Conservation (phyloP, 768 basidiomycete species). For the Agaricus blazei region DNA sequence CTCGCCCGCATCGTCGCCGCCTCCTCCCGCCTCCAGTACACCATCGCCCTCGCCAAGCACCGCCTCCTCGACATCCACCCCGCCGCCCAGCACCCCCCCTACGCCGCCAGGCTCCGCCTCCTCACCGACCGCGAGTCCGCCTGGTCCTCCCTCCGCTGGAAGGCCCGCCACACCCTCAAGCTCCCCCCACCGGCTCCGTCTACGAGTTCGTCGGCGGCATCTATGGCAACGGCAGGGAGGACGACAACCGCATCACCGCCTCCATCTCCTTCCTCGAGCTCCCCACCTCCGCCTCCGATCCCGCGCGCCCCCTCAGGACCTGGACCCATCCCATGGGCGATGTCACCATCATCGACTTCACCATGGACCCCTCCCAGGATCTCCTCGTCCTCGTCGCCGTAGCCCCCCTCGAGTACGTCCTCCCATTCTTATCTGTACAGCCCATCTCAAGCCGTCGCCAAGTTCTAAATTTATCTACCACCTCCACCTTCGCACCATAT, state of each 20-base stretch:
- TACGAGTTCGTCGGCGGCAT: slow-evolving; percentile 48
- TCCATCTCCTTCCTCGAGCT: slow-evolving; percentile 49
- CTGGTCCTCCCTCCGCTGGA: slow-evolving; percentile 44
- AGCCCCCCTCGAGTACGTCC: slow-evolving; percentile 34
- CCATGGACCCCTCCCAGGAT: slow-evolving; percentile 53
- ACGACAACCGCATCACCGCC: slow-evolving; percentile 32
- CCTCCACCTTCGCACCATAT: slow-evolving; percentile 45
- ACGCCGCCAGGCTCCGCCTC: slow-evolving; percentile 33
- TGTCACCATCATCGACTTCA: slow-evolving; percentile 46
- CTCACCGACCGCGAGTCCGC: slow-evolving; percentile 38
- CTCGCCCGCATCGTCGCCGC: slow-evolving; percentile 30
- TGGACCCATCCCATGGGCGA: slow-evolving; percentile 43
- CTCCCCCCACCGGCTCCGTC: slow-evolving; percentile 42
- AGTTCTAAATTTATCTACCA: slow-evolving; percentile 42
- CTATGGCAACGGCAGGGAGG: slow-evolving; percentile 45
- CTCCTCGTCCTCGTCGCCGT: slow-evolving; percentile 45
- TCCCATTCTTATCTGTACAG: neutral
- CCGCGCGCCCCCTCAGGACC: slow-evolving; percentile 12
- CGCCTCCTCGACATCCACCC: slow-evolving; percentile 36
- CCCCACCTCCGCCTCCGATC: slow-evolving; percentile 21
- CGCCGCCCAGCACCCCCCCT: slow-evolving; percentile 23
- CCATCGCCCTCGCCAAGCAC: slow-evolving; percentile 43
- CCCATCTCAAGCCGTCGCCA: neutral
- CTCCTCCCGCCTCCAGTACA: slow-evolving; percentile 44
- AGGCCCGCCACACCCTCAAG: slow-evolving; percentile 28